phyloP scores from a whole-genome alignment of 2,329 filamentous ascomycete genomes.

The Paracoccidioides brasiliensis region DNA sequence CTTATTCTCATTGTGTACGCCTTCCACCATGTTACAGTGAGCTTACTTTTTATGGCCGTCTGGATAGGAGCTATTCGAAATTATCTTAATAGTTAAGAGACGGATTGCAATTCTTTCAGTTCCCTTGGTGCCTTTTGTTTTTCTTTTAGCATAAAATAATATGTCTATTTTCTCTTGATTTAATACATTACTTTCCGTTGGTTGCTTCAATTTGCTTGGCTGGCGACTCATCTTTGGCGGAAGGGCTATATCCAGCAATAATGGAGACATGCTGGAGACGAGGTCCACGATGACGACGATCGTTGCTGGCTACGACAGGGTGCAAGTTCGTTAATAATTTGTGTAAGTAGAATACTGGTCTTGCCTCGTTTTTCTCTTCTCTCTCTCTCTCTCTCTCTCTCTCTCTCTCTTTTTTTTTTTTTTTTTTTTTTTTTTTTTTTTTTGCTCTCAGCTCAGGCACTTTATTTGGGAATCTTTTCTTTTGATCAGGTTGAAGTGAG shows the following conservation, averaged over 20 bases:
- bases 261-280: neutral
- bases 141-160: neutral
- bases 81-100: constrained; percentile 35
- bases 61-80: constrained; percentile 33
- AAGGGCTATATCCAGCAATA: neutral
- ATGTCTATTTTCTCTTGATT: neutral
- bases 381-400: neutral
- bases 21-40: neutral
- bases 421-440: neutral
- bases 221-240: neutral
- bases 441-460: neutral
- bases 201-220: neutral
- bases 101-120: neutral
- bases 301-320: neutral
- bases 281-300: neutral
- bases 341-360: neutral
- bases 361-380: neutral
- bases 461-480: too few species aligned
- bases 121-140: constrained; percentile 4
- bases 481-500: too few species aligned
- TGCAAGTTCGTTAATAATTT: neutral
- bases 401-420: neutral
- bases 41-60: neutral
- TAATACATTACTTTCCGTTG: neutral
- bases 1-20: neutral